Conservation (phyloP, 176 grass and related monocot genomes). For the Elymus sibiricus region DNA sequence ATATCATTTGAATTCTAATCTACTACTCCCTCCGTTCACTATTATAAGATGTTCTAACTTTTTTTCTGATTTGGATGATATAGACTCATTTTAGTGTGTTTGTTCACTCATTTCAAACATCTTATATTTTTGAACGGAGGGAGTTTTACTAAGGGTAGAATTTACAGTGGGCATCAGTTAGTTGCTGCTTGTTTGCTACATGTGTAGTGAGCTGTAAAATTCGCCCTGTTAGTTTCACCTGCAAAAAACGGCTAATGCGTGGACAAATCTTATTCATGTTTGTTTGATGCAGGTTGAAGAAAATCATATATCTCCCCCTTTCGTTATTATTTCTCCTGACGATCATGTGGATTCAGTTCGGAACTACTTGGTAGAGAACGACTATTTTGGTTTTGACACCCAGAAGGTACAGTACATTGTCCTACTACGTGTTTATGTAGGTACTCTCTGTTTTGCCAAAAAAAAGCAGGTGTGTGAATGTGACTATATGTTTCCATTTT, state of each 20-base stretch:
- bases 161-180: not conserved
- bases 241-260: not conserved
- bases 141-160: not conserved
- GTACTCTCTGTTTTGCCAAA: not conserved
- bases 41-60: no score
- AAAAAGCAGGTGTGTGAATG: not conserved
- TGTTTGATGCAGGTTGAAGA: conserved; percentile 48
- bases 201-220: not conserved
- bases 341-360: conserved; percentile 44
- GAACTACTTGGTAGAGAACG: conserved; percentile 53
- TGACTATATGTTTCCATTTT: not conserved
- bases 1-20: not conserved
- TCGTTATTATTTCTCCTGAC: conserved; percentile 59
- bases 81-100: no score
- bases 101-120: no score
- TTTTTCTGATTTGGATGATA: no score
- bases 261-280: conserved; percentile 12
- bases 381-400: conserved; percentile 69
- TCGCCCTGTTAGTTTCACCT: not conserved
- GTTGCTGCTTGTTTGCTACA: conserved; percentile 23
- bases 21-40: no score
- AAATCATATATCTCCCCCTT: conserved; percentile 22
- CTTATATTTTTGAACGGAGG: no score
- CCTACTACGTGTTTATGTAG: not conserved
- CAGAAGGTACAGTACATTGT: conserved; percentile 53